phyloP scores from a whole-genome alignment of 73 alveolate genomes.

The Paramecium caudatum region DNA sequence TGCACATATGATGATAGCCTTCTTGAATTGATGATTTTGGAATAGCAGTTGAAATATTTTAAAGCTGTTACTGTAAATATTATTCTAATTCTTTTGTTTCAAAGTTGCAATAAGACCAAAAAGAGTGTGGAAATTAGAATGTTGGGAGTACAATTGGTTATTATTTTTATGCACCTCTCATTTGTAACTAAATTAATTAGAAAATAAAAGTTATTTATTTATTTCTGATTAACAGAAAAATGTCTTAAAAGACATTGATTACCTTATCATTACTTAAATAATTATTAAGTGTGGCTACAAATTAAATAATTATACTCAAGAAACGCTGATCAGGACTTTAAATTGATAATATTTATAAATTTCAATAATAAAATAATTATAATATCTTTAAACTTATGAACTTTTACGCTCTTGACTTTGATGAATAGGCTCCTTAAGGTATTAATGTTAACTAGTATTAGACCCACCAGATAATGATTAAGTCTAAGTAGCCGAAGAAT shows the following conservation, averaged over 20 bases:
- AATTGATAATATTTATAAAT: too few species aligned
- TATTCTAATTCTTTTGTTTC: constrained; percentile 31
- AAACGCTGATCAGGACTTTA: too few species aligned
- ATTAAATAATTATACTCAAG: too few species aligned
- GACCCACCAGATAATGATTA: not conserved
- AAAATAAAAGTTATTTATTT: too few species aligned
- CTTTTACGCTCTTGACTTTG: constrained; percentile 49
- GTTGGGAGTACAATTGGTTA: constrained; percentile 13
- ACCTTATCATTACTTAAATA: too few species aligned
- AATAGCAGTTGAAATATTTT: not conserved
- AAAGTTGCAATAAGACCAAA: constrained; percentile 42
- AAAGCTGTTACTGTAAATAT: not conserved
- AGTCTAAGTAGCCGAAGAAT: not conserved
- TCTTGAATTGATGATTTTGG: constrained; percentile 35
- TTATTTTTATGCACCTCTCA: constrained; percentile 5
- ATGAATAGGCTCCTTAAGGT: not conserved
- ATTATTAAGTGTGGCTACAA: too few species aligned
- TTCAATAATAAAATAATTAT: too few species aligned
- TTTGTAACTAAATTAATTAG: too few species aligned
- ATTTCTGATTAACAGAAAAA: too few species aligned
- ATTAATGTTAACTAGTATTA: not conserved
- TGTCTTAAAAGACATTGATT: too few species aligned
- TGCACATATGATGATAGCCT: constrained; percentile 28
- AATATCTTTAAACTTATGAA: constrained; percentile 41
- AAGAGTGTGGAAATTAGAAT: not conserved